Evolutionary conservation across 768 basidiomycete genomes (phyloP), one percentile per base, ranked within the genome.

Genomic region (Nevesoporus exiguus): DNA sequence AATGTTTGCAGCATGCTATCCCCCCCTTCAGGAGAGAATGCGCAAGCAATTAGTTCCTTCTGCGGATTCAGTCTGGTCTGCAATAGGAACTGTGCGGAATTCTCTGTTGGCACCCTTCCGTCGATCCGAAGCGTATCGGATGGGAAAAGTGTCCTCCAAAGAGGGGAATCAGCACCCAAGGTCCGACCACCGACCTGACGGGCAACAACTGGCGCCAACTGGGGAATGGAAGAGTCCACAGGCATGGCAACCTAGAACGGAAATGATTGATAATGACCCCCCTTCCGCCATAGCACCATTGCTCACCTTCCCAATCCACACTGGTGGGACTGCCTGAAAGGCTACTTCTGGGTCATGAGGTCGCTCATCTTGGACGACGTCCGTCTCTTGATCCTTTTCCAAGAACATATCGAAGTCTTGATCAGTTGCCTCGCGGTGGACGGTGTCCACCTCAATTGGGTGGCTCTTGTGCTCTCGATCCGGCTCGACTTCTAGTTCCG

Each of bases 331-430:
- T n/a, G 73, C 75, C 51, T 85, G 80, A 59, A 89, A 82, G 13
- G 68, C 68, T 19, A 74, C 76, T 55, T 80, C 77, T 42, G 77
- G 74, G 19, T 71, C 74, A 49, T 78, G 78, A 15, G 65, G 65
- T 30, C 54, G 61, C 41, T 57, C 52, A 15, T 42, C 61, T 49
- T 47, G 63, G 45, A 59, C 62, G 36, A 69, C 60, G 4, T 62
- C 69, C 15, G 61, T 56, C 1, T 78, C 75, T 27, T 76, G 69
- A 15, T 81, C 80, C 56, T 85, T 81, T 54, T 88, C 83, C 36
- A 94, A 71, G 63, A 92, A 86, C 84, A 92, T 88, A 61, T 93
- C 91, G 62, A 94, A 92, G 67, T 92, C 91, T 57, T 84, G 81
- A 69, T 92, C 91, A 49, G 84, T 83, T 10, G 84, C 78, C 55